These are phyloP conservation scores for Raphanus sativus DNA, from an alignment of 345 rosid species.

Conservation along the genomic window DNA sequence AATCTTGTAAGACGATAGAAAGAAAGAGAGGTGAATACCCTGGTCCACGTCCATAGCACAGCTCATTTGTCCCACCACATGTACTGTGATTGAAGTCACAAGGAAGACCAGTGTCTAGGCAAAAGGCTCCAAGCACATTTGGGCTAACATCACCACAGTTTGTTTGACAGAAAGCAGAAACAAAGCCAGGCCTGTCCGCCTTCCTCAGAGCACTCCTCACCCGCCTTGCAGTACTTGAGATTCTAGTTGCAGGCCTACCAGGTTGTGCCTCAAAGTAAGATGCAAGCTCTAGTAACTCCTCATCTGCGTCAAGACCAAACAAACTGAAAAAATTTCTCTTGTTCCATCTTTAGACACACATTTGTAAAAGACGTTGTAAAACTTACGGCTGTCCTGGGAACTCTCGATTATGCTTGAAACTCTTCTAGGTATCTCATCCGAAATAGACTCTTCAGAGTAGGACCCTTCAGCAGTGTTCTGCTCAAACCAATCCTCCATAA, in stretches of 20 bases:
- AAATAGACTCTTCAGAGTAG: conserved; percentile 39
- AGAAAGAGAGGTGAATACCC: conserved; percentile 54
- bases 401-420: conserved; percentile 63
- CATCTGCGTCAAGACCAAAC: conserved; percentile 49
- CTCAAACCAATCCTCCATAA: conserved; percentile 97
- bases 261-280: conserved; percentile 75
- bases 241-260: conserved; percentile 67
- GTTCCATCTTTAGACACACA: conserved; percentile 6
- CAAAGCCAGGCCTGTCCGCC: conserved; percentile 80
- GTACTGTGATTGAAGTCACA: conserved; percentile 99
- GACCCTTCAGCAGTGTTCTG: conserved; percentile 43
- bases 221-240: conserved; percentile 66
- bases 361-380: not conserved
- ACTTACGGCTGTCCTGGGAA: conserved; percentile 57
- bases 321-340: conserved; percentile 4
- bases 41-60: conserved; percentile 95
- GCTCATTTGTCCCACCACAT: conserved; percentile 87
- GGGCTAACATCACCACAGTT: conserved; percentile 99
- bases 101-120: conserved; percentile 82
- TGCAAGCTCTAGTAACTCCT: conserved; percentile 87
- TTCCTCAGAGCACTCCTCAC: conserved; percentile 80
- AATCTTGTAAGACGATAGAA: conserved; percentile 5
- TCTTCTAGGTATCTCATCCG: conserved; percentile 63
- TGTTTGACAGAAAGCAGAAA: conserved; percentile 95
- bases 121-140: conserved; percentile 94